Base-by-base conservation (phyloP, 345 rosid genomes). In the Hypericum androsaemum region DNA sequence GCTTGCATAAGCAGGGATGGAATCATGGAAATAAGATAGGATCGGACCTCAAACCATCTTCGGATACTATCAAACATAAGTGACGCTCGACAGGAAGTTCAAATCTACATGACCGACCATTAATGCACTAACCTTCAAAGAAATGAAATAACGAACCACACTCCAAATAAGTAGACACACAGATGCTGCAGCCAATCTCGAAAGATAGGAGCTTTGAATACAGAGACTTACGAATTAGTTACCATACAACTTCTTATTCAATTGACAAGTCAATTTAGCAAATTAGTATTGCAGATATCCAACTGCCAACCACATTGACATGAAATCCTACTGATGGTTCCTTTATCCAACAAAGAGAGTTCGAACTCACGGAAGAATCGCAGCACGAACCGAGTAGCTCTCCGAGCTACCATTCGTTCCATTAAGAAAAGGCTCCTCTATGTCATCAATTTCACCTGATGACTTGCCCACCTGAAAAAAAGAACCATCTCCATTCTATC, bases 281-380 rank as follows among this genome's bases (percentile, higher is more conserved):
- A 22, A 22, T 22, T 22, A 22, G 32, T 22, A 22, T 22, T 22
- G 32, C 1, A 22, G 32, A 22, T 22, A 22, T 22, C 32, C 32
- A 22, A 22, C 32, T 22, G 4, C 32, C 32, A 22, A 22, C 32
- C 32, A 22, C 32, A 22, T 22, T 22, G 32, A 22, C 32, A 22
- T 22, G 32, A 22, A 22, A 22, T 22, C 4, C 2, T 22, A 22
- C 32, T 22, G 32, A 22, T 22, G 32, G 32, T 1, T 22, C 32
- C 37, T 17, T 35, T 37, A 12, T n/a, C 5, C 41, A 6, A n/a
- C 54, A 11, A 51, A 36, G 11, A 4, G 32, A 22, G 32, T 13
- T 41, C 22, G 45, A 50, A 10, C 86, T 80, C 69, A 90, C 98
- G 98, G 92, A 36, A 81, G 80, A 39, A 84, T 49, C 0, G 95